Conservation (phyloP, 139 green algal species). For the Volvox reticuliferus region DNA sequence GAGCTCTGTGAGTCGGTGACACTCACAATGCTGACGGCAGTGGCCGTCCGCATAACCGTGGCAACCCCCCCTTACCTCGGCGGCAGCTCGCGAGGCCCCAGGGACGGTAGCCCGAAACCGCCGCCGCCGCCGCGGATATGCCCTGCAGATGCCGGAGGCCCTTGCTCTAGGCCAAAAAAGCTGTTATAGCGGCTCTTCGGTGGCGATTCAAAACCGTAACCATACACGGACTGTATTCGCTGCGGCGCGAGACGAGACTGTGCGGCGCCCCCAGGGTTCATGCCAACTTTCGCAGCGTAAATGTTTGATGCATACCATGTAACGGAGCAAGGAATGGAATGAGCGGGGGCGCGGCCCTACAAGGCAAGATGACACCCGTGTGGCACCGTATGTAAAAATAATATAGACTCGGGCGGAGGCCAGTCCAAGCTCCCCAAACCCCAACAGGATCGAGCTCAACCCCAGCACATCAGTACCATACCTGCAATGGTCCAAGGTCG, state of each 20-base stretch:
- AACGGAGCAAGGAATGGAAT: too few species aligned
- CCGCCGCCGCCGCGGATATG: background rate
- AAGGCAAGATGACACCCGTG: too few species aligned
- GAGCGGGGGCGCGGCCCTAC: too few species aligned
- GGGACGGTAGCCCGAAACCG: background rate
- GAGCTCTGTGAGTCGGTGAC: background rate
- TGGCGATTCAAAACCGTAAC: background rate
- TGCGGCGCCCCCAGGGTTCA: background rate
- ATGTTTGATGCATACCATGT: too few species aligned
- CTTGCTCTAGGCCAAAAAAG: slow-evolving; percentile 11
- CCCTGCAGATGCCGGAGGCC: background rate
- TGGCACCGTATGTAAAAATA: too few species aligned
- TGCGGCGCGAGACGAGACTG: background rate
- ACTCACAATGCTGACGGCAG: background rate
- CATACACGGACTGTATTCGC: background rate
- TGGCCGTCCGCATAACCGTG: background rate
- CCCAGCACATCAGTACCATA: background rate
- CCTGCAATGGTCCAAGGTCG: slow-evolving; percentile 7
- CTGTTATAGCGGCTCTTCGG: slow-evolving; percentile 28
- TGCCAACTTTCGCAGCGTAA: background rate
- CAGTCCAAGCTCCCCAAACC: too few species aligned
- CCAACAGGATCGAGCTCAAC: too few species aligned
- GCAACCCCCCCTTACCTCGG: background rate
- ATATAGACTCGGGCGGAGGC: too few species aligned
- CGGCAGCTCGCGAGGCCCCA: background rate